Base-by-base conservation (phyloP, 306 rosid genomes). In the Castanopsis chinensis region DNA sequence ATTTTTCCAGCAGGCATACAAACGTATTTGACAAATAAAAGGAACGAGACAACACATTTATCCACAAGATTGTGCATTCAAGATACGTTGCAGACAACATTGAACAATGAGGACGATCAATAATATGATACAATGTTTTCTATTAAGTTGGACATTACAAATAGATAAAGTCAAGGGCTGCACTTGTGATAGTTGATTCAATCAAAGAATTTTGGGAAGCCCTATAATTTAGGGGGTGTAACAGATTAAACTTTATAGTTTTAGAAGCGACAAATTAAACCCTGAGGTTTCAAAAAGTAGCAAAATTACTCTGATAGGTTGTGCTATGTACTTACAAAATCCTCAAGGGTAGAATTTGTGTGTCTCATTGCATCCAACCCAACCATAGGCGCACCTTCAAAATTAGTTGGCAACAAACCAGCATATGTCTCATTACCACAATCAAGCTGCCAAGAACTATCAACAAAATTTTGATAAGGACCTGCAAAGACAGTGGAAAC, bases 271-370 rank as follows among this genome's bases (percentile, higher is more conserved):
- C 41, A 37, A 37, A 37, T 37, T 37, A 37, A 37, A 37, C 43
- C 43, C 43, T 37, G 45, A 37, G 45, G 8, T 7, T 35, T 37
- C 45, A 37, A 49, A 49, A 49, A 49, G 53, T 5, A 49, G 53
- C 45, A 49, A 49, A 10, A 49, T 10, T 13, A 49, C 53, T 49
- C 53, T 49, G 53, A 49, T 13, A 12, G 53, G 53, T 49, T 49
- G 53, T 49, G 53, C 17, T 32, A 7, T 37, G 52, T 61, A 60
- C 97, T 94, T 85, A 94, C 97, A 86, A 94, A 94, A 87, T 94
- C 99, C 82, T 90, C 99, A 76, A 94, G 93, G 21, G 99, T 91
- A 61, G 97, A 94, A 87, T 92, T 94, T 67, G 97, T 95, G 69
- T 85, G 91, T 80, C 85, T 86, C 97, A 92, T 91, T 80, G 97